Conservation (phyloP, 768 basidiomycete genomes). For the Tricholoma furcatifolium region DNA sequence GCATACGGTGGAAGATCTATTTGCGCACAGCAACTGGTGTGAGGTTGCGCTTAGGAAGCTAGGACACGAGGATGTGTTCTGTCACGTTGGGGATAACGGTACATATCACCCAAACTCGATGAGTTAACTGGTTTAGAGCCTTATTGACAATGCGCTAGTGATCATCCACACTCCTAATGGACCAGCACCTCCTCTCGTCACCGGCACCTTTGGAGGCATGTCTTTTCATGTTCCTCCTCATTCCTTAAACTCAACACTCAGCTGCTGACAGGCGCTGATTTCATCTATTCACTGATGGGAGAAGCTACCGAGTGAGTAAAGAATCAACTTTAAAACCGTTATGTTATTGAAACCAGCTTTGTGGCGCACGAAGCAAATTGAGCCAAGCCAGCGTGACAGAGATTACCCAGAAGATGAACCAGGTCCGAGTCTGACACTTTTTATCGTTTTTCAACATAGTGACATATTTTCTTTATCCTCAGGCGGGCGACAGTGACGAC, state of each 20-base stretch:
- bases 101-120: neutral
- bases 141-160: conserved; percentile 22
- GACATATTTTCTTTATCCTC: neutral
- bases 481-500: conserved; percentile 32
- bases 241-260: neutral
- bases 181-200: conserved; percentile 59
- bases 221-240: conserved; percentile 1
- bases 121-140: neutral
- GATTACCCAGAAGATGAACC: conserved; percentile 48
- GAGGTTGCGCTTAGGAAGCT: conserved; percentile 70
- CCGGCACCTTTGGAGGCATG: conserved; percentile 63
- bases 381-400: conserved; percentile 63
- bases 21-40: conserved; percentile 81
- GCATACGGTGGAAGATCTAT: conserved; percentile 71
- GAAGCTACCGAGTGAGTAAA: conserved; percentile 59
- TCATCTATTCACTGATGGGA: conserved; percentile 62
- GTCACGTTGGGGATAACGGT: conserved; percentile 73
- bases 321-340: neutral
- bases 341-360: neutral
- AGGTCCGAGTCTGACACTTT: conserved; percentile 22
- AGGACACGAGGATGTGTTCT: conserved; percentile 71
- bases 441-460: neutral
- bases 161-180: conserved; percentile 53
- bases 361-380: conserved; percentile 38
- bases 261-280: conserved; percentile 45